Evolutionary conservation across 2,329 filamentous ascomycete species (phyloP).

Genomic region (Ascochyta clinopodiicola): DNA sequence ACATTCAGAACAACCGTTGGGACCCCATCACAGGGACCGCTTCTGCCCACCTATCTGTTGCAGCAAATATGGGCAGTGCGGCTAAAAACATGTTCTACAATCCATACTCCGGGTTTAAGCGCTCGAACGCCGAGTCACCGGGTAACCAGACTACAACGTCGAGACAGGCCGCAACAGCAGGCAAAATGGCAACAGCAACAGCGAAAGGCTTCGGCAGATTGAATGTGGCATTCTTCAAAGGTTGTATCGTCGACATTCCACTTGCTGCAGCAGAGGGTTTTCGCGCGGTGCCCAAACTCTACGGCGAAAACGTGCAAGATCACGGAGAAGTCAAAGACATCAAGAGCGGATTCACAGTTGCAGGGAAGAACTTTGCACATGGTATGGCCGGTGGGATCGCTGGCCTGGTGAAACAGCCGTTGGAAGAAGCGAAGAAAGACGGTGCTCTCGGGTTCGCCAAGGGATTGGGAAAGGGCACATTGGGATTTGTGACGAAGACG

Average conservation of each 20-base stretch:
- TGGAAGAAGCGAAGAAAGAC: conserved; percentile 40
- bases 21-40: conserved; percentile 72
- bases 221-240: conserved; percentile 28
- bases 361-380: no score
- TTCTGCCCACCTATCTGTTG: conserved; percentile 62
- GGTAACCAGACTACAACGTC: not conserved
- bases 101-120: conserved; percentile 18
- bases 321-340: conserved; percentile 44
- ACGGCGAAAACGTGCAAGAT: conserved; percentile 46
- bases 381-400: conserved; percentile 44
- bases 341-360: conserved; percentile 45
- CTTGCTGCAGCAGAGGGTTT: conserved; percentile 51
- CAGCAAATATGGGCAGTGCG: conserved; percentile 63
- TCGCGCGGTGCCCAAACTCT: conserved; percentile 45
- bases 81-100: conserved; percentile 60
- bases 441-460: conserved; percentile 44
- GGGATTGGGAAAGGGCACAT: conserved; percentile 43
- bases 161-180: conserved; percentile 14
- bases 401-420: conserved; percentile 40
- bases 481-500: conserved; percentile 4
- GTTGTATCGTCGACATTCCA: conserved; percentile 39
- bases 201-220: conserved; percentile 33
- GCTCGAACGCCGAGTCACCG: conserved; percentile 1
- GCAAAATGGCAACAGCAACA: conserved; percentile 16
- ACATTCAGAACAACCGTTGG: conserved; percentile 50